These are phyloP conservation scores for Pachysolen tannophilus DNA, from an alignment of 805 yeast genomes.

Conservation along the genomic window DNA sequence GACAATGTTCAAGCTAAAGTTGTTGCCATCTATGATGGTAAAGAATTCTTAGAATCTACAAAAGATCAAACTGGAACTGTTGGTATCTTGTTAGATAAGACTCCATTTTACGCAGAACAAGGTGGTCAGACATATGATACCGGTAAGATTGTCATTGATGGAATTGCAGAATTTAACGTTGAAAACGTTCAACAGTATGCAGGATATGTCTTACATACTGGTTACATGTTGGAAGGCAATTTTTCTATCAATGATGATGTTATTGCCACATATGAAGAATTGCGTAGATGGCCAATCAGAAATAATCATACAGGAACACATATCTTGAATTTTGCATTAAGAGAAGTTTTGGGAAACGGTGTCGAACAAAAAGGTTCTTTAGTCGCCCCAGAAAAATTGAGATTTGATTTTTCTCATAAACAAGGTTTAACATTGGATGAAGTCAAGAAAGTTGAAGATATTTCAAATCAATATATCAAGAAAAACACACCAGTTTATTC, in stretches of 20 bases:
- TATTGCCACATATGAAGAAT: constrained; percentile 84
- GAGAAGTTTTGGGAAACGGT: constrained; percentile 78
- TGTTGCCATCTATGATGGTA: constrained; percentile 64
- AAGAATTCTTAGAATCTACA: constrained; percentile 45
- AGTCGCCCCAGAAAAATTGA: constrained; percentile 89
- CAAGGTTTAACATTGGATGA: constrained; percentile 70
- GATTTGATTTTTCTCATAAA: constrained; percentile 95
- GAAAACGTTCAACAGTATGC: constrained; percentile 88
- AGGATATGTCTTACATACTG: constrained; percentile 95
- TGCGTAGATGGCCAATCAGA: constrained; percentile 93
- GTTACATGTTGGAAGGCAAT: constrained; percentile 70
- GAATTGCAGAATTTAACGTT: constrained; percentile 78
- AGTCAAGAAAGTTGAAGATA: constrained; percentile 64
- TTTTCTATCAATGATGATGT: constrained; percentile 61
- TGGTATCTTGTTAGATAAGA: constrained; percentile 81
- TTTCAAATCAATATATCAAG: constrained; percentile 65
- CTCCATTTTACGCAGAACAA: constrained; percentile 96
- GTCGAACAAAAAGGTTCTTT: constrained; percentile 96
- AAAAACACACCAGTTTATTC: constrained; percentile 68
- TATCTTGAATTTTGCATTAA: constrained; percentile 80
- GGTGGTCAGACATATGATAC: constrained; percentile 99
- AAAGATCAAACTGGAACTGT: constrained; percentile 37
- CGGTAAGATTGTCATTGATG: constrained; percentile 88
- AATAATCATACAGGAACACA: constrained; percentile 99
- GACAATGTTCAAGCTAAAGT: constrained; percentile 65